Base-by-base conservation (phyloP, 345 rosid species). In the Ceriops tagal region DNA sequence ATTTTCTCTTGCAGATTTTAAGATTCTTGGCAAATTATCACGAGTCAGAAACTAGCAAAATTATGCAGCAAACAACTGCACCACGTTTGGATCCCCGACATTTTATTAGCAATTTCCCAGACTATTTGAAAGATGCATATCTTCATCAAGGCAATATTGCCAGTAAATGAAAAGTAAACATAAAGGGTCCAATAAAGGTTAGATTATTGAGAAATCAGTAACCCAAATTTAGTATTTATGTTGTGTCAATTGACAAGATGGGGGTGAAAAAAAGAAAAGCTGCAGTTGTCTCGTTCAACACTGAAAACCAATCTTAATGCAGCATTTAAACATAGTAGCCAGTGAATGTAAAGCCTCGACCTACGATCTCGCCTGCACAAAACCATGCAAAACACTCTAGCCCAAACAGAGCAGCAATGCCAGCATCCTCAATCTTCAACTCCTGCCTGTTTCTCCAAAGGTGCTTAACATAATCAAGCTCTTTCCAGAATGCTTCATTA, bases 341-440 rank as follows among this genome's bases (percentile, higher is more conserved):
- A 1, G 96, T 88, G 84, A 90, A 83, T 49, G 91, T 92, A 74
- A 87, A 90, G 47, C 96, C 98, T 82, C 92, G 87, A 49, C 98
- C 98, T 5, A 78, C 76, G 37, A 88, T 92, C 78, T 90, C 98
- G 39, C 96, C 98, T 0, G 89, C 96, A 65, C 92, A 92, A 71
- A 51, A 89, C 98, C 98, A 89, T 7, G 91, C 96, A 61, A 86
- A 92, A 83, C 97, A 92, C 77, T 92, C 96, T 3, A 92, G 84
- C 62, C 98, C 92, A 70, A 92, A 88, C 79, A 88, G 70, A 39
- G 91, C 89, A 37, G 85, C 92, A 46, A 92, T 82, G 60, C 95
- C 96, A 0, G 86, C 95, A 73, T 92, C 90, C 81, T 87, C 98
- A 59, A 90, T 93, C 80, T 85, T 92, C 73, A 92, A 69, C 11